phyloP scores from a whole-genome alignment of 2,329 filamentous ascomycete genomes.

The Gnomoniopsis sp. region DNA sequence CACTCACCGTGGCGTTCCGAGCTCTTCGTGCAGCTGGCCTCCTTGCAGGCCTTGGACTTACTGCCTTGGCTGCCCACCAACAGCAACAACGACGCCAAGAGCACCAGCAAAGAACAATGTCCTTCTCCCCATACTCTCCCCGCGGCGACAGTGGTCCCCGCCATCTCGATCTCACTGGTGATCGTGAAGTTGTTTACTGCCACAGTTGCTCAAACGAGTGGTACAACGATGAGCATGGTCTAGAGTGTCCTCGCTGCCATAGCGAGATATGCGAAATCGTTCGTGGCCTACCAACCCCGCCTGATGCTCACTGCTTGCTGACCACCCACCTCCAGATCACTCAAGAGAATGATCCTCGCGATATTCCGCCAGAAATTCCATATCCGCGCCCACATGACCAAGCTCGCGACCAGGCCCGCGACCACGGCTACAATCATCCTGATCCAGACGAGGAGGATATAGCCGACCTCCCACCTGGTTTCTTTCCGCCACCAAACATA shows the following conservation, averaged over 20 bases:
- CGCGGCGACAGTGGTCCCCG: neutral
- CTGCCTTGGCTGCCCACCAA: conserved; percentile 53
- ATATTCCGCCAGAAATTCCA: conserved; percentile 28
- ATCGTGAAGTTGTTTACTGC: conserved; percentile 77
- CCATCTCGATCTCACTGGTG: conserved; percentile 47
- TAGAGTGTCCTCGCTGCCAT: conserved; percentile 74
- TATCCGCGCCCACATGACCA: conserved; percentile 15
- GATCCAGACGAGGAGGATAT: conserved; percentile 60
- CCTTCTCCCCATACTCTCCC: conserved; percentile 15
- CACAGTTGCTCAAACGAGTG: conserved; percentile 79
- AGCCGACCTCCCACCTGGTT: conserved; percentile 38
- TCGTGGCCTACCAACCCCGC: conserved; percentile 32
- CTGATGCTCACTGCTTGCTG: conserved; percentile 6
- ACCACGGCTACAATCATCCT: conserved; percentile 38
- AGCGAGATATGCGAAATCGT: conserved; percentile 86
- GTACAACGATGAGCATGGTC: conserved; percentile 65
- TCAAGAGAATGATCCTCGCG: conserved; percentile 60
- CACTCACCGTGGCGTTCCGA: conserved; percentile 51
- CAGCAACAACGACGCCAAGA: conserved; percentile 39
- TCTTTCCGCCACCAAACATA: conserved; percentile 23
- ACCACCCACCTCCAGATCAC: conserved; percentile 39
- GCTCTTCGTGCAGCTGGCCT: conserved; percentile 52
- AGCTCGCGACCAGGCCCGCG: conserved; percentile 23
- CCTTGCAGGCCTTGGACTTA: conserved; percentile 55
- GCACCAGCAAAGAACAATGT: conserved; percentile 32